A percentile compares a stretch with the other conserved stretches of the same genome.
phyloP scores from a whole-genome alignment of 805 yeast species.

The Metschnikowia sp. region DNA sequence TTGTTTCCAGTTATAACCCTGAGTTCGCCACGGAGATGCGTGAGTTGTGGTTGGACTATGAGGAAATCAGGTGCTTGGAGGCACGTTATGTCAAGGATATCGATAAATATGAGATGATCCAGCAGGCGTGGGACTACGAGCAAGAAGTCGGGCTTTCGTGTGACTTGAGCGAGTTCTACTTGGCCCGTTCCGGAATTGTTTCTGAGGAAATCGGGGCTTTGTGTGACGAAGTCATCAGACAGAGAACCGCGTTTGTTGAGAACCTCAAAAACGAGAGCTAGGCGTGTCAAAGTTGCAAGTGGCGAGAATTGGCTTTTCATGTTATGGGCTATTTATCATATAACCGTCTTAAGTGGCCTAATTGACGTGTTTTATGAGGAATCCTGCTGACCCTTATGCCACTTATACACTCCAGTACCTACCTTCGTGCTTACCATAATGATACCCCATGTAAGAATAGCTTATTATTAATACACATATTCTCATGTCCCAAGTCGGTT shows the following conservation, averaged over 20 bases:
- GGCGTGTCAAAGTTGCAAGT: too few relatives aligned
- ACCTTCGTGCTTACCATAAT: too few relatives aligned
- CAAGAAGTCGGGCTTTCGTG: slow-evolving; percentile 53
- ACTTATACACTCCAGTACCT: too few relatives aligned
- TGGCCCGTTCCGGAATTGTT: slow-evolving; percentile 59
- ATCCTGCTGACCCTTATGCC: too few relatives aligned
- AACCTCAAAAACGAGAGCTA: neutral
- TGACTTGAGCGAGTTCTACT: slow-evolving; percentile 67
- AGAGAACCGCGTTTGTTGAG: slow-evolving; percentile 16
- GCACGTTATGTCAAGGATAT: slow-evolving; percentile 91
- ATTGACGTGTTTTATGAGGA: too few relatives aligned
- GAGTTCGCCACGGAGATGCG: slow-evolving; percentile 60
- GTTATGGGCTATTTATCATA: too few relatives aligned
- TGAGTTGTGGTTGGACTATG: slow-evolving; percentile 85
- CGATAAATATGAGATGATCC: slow-evolving; percentile 84
- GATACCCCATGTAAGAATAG: too few relatives aligned
- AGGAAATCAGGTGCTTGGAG: slow-evolving; percentile 73
- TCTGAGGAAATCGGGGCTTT: slow-evolving; percentile 67
- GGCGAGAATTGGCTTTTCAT: too few relatives aligned
- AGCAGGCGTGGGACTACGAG: slow-evolving; percentile 84
- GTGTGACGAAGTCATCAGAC: slow-evolving; percentile 47
- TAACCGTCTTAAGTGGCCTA: too few relatives aligned
- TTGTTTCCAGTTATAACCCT: slow-evolving; percentile 64
- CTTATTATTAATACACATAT: too few relatives aligned
- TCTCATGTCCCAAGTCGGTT: too few relatives aligned